Evolutionary conservation across 345 rosid species (phyloP), one percentile per base, ranked within the genome.

Genomic region (Eutrema yunnanense): DNA sequence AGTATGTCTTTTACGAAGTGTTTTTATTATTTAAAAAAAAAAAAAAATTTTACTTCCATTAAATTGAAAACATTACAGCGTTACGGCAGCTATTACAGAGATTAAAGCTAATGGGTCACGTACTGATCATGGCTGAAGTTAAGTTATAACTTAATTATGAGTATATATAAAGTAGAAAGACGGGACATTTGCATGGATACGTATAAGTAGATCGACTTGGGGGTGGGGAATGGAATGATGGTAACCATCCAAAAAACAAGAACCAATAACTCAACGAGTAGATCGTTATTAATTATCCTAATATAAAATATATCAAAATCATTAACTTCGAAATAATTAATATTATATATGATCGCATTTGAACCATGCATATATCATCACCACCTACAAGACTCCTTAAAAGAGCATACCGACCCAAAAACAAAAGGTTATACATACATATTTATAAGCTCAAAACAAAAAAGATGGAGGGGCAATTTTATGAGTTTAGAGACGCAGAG

Each of bases 401-500:
- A 62, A 69, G 52, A 69, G 36, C 74, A 62, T 43, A 61, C 57
- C n/a, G 64, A 79, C 27, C 76, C 0, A 4, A 32, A 36, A 16
- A 69, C 16, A 77, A 58, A 41, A 16, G 66, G 14, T 48, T 76
- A 55, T 76, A 76, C 61, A 27, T 49, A 64, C 66, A 76, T 76
- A 71, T 56, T 64, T 63, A 53, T 62, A 47, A 30, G 36, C 40
- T 14, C 8, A 65, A 55, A 2, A 9, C 13, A 52, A 27, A 47
- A 13, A 41, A 29, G 34, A 27, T 9, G 56, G 27, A 52, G 26
- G 36, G 63, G 10, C 32, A 19, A 1, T 36, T 37, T 38, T 34
- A 60, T 61, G 54, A 9, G 29, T 62, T 65, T 74, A 88, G 82
- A 88, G 87, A 80, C 84, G 94, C 64, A 88, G 91, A 80, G 94